These are phyloP conservation scores for Cadophora sp. DNA, from an alignment of 2,329 filamentous ascomycete species.

Conservation along the genomic window DNA sequence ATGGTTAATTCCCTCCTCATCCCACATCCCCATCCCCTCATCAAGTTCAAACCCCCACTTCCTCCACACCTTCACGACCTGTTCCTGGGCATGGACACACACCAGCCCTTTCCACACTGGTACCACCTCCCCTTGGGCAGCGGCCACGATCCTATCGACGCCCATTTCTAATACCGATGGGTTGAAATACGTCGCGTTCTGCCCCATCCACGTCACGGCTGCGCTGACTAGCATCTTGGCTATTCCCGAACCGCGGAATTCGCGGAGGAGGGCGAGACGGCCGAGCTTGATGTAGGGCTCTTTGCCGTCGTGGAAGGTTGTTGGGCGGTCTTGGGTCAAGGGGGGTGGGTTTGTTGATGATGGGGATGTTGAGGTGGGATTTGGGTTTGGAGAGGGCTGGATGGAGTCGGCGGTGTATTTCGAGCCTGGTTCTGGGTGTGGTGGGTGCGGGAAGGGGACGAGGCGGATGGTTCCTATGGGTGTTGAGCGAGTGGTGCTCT, in stretches of 20 bases:
- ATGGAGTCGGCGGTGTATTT: conserved; percentile 35
- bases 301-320: conserved; percentile 61
- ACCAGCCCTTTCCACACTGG: conserved; percentile 76
- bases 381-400: conserved; percentile 23
- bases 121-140: conserved; percentile 51
- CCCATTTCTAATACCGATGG: conserved; percentile 50
- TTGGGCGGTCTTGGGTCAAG: conserved; percentile 45
- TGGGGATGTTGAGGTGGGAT: neutral
- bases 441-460: conserved; percentile 61
- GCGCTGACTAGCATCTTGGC: conserved; percentile 70
- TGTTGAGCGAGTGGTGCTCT: conserved; percentile 49
- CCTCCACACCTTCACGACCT: conserved; percentile 69
- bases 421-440: conserved; percentile 62
- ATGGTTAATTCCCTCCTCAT: conserved; percentile 84
- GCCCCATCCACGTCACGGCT: conserved; percentile 70
- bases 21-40: conserved; percentile 76
- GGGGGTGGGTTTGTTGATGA: conserved; percentile 23
- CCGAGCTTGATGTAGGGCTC: conserved; percentile 87
- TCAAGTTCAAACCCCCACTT: conserved; percentile 78
- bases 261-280: conserved; percentile 72
- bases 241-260: conserved; percentile 70
- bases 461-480: conserved; percentile 54
- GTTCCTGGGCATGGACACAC: conserved; percentile 79
- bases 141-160: conserved; percentile 52
- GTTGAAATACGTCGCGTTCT: conserved; percentile 64